These are phyloP conservation scores for Begonia fuchsioides DNA, from an alignment of 306 rosid species.

Conservation along the genomic window DNA sequence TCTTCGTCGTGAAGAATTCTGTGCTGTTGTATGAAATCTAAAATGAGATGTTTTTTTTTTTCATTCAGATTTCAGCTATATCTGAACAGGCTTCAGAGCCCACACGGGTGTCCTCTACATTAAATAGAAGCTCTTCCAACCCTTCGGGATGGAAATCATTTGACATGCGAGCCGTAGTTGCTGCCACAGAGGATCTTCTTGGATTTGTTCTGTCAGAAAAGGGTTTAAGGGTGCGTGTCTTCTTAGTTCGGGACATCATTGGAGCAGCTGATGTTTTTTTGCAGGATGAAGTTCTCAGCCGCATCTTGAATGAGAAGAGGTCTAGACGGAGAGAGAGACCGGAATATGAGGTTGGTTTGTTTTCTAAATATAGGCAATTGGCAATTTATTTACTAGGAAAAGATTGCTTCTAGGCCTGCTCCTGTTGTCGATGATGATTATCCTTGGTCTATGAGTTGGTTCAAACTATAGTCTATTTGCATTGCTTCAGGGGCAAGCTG, in stretches of 20 bases:
- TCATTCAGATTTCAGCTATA: constrained; percentile 69
- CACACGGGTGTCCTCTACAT: constrained; percentile 27
- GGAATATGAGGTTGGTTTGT: constrained; percentile 32
- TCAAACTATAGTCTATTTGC: too few species aligned
- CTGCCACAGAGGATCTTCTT: constrained; percentile 80
- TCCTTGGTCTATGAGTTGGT: too few species aligned
- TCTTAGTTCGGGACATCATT: constrained; percentile 65
- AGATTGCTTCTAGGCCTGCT: too few species aligned
- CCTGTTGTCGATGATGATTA: too few species aligned
- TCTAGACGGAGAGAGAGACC: constrained; percentile 18
- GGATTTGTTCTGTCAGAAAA: constrained; percentile 66
- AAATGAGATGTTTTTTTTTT: too few species aligned
- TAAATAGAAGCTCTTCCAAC: constrained; percentile 26
- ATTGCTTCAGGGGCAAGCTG: constrained; percentile 39
- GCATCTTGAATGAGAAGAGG: constrained; percentile 27
- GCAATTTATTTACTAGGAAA: too few species aligned
- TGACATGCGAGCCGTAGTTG: constrained; percentile 76
- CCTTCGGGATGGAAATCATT: constrained; percentile 64
- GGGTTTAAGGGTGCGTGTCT: constrained; percentile 82
- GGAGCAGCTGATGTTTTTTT: constrained; percentile 52
- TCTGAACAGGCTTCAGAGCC: constrained; percentile 82
- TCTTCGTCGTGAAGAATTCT: too few species aligned
- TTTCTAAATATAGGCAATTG: background rate
- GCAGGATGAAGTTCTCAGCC: constrained; percentile 47
- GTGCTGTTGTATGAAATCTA: too few species aligned